Evolutionary conservation across 1,284 basidiomycete species (phyloP), one percentile per base, ranked within the genome.

Genomic region (Cystobasidiaceae sp.): DNA sequence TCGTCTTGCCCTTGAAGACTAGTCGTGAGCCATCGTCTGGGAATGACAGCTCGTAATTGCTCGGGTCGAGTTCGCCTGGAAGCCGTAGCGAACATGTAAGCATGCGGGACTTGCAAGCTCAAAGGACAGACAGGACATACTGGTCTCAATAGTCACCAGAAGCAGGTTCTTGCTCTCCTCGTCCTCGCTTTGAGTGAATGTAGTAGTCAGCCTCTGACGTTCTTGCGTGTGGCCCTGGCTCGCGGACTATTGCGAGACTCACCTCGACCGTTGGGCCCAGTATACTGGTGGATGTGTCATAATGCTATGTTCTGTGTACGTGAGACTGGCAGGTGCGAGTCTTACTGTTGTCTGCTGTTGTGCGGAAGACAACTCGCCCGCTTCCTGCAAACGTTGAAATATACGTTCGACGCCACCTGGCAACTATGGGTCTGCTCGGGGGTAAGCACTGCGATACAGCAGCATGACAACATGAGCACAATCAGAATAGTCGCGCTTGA

Each of bases 81-180:
- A 28, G 5, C 43, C 19, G 43, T n/a, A n/a, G n/a, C n/a, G n/a
- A n/a, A n/a, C 19, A 21, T 23, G 23, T 27, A 49, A 25, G 46
- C 46, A 49, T 49, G 44, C 25, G 30, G 17, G 1, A 37, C 41
- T 19, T 9, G 28, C 23, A n/a, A 25, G 28, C 3, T 19, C 0
- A 11, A 15, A 25, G 25, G 37, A 41, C 21, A 43, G 41, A 7
- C 5, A 49, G 6, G n/a, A 48, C 61, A 37, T 49, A 64, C 61
- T 33, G 15, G 48, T 39, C 43, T 64, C 61, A 21, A 64, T 64
- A n/a, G 61, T 64, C 11, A 64, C 30, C n/a, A 64, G 46, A 15
- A 64, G 51, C 17, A 56, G 23, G 52, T 64, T 64, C 61, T 64
- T 64, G 51, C 37, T 44, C 52, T 64, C 61, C n/a, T 64, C 61